phyloP scores from a whole-genome alignment of 2,329 filamentous ascomycete genomes.

The Alternaria triticimaculans region DNA sequence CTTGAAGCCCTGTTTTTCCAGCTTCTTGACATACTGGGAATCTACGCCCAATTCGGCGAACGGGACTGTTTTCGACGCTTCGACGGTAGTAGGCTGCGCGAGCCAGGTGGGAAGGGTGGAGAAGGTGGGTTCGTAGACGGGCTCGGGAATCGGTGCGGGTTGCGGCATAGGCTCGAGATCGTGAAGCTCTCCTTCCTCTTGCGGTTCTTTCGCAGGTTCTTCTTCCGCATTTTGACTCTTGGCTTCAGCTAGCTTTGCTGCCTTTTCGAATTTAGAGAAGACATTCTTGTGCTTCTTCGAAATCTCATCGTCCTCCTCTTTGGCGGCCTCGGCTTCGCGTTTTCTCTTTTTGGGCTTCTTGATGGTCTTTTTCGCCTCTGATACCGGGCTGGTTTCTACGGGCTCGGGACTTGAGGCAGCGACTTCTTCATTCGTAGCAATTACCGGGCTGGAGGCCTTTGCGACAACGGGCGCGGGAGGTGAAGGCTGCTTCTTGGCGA shows the following conservation, averaged over 20 bases:
- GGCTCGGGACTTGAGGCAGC: conserved; percentile 2
- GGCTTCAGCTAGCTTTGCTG: conserved; percentile 37
- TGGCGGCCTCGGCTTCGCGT: conserved; percentile 29
- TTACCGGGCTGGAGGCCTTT: conserved; percentile 3
- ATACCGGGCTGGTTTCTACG: conserved; percentile 9
- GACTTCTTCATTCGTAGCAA: not conserved
- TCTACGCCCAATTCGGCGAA: conserved; percentile 72
- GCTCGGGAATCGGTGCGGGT: conserved; percentile 67
- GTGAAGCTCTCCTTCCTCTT: conserved; percentile 59
- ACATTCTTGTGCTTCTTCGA: conserved; percentile 50
- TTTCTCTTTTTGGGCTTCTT: conserved; percentile 48
- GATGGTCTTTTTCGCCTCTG: conserved; percentile 20
- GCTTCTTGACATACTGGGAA: conserved; percentile 63
- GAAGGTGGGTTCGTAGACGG: conserved; percentile 69
- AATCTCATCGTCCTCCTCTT: conserved; percentile 34
- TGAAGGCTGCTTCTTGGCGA: conserved; percentile 11
- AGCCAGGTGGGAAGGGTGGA: conserved; percentile 84
- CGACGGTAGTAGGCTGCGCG: conserved; percentile 73
- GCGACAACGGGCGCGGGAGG: not conserved
- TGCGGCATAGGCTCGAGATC: conserved; percentile 84
- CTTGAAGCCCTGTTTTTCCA: conserved; percentile 72
- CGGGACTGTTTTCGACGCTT: conserved; percentile 63
- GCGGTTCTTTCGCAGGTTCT: conserved; percentile 44
- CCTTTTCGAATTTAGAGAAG: conserved; percentile 56
- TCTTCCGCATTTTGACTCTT: conserved; percentile 19